A percentile compares a stretch with the other conserved stretches of the same genome.
Conservation (phyloP, 1,284 basidiomycete genomes). For the Schizophyllum amplum region DNA sequence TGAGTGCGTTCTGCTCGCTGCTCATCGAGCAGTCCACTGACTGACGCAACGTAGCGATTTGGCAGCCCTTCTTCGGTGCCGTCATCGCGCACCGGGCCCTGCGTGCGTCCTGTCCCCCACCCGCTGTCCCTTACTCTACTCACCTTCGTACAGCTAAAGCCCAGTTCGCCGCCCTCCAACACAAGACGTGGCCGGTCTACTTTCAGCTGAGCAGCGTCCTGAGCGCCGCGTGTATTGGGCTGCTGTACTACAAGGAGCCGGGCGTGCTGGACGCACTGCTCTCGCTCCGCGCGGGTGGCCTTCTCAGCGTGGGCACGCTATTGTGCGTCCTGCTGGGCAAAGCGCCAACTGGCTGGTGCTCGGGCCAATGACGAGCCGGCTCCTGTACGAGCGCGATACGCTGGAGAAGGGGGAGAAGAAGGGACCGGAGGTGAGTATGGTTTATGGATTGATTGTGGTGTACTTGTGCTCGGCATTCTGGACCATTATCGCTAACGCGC, state of each 20-base stretch:
- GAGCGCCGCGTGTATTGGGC: constrained; percentile 45
- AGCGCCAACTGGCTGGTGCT: constrained; percentile 50
- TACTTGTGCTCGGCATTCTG: constrained; percentile 1
- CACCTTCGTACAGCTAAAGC: constrained; percentile 40
- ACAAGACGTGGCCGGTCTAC: constrained; percentile 69
- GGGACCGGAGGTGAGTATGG: constrained; percentile 43
- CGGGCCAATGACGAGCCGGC: constrained; percentile 64
- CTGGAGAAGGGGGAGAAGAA: constrained; percentile 73
- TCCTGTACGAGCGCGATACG: constrained; percentile 65
- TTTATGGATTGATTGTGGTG: neutral
- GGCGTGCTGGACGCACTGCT: constrained; percentile 50
- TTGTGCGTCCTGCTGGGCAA: constrained; percentile 42
- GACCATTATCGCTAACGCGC: too few relatives aligned
- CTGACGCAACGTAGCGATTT: neutral
- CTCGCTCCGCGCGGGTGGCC: constrained; percentile 30
- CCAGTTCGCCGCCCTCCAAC: constrained; percentile 72
- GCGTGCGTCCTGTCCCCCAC: neutral
- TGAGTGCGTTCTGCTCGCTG: constrained; percentile 44
- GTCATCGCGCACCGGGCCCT: constrained; percentile 49
- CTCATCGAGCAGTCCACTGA: neutral
- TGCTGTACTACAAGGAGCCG: constrained; percentile 63
- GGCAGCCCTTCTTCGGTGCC: constrained; percentile 52
- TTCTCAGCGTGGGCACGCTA: constrained; percentile 43
- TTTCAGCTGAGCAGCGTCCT: constrained; percentile 56
- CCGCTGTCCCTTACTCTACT: constrained; percentile 1